Base-by-base conservation (phyloP, 495 filamentous ascomycete genomes). In the Penicillium chermesinum region DNA sequence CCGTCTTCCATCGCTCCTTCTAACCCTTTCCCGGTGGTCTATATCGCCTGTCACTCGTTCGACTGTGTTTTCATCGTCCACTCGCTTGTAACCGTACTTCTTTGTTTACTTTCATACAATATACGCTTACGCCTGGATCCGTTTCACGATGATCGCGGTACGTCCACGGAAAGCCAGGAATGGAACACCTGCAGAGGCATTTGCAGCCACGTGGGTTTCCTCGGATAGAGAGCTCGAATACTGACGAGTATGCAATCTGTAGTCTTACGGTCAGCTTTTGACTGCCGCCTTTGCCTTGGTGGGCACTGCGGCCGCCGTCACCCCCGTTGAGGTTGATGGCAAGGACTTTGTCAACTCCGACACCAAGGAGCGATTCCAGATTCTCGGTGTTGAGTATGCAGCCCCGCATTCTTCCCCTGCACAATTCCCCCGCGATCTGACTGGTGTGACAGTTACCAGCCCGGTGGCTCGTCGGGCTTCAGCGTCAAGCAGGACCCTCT, bases 381-480 rank as follows among this genome's bases (percentile, higher is more conserved):
- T 97, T 47, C 77, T 97, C 39, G 91, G 91, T 57, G 81, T 95
- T 43, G 91, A 90, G 72, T 83, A 64, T 61, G 77, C 54, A 9
- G n/a, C 20, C 27, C 41, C 41, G 1, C 21, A 21, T 48, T 8
- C 49, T 43, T 19, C 7, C 19, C 7, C 0, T 14, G 7, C 1
- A 19, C 7, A 25, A 44, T 19, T 33, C 17, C 19, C 37, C 34
- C 46, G 18, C 44, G 44, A 32, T 46, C 54, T 66, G 48, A 65
- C 39, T 47, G 14, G 7, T 32, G 16, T 21, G 47, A 60, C 53
- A 82, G 78, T 55, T 96, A 96, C 71, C 91, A 97, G 71, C 91
- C 91, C 20, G 91, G 89, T 58, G 91, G 91, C 61, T 80, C 83
- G 43, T 75, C 80, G n/a, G 91, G 81, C 36, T 95, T 94, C 70